A percentile compares a stretch with the other conserved stretches of the same genome.
Evolutionary conservation across 2,329 filamentous ascomycete genomes (phyloP).

Genomic region (Sporothrix euskadiensis): DNA sequence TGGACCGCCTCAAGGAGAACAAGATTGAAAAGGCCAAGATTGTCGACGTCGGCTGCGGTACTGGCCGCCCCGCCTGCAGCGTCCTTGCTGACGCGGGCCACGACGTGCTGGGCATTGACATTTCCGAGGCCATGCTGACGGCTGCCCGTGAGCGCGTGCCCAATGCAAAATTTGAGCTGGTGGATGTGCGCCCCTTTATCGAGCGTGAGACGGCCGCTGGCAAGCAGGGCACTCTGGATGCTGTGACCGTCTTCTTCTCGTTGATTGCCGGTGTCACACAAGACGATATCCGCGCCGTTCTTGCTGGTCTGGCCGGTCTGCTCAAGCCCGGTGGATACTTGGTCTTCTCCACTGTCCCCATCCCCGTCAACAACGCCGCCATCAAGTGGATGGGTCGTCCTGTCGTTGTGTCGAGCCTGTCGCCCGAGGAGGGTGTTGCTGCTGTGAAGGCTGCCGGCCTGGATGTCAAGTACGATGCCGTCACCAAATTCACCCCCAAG

Average conservation of each 20-base stretch:
- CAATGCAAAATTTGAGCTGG: constrained; percentile 34
- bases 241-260: constrained; percentile 36
- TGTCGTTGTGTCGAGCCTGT: constrained; percentile 35
- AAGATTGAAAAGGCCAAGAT: constrained; percentile 26
- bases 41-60: constrained; percentile 39
- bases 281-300: constrained; percentile 34
- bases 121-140: constrained; percentile 36
- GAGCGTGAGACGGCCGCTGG: constrained; percentile 21
- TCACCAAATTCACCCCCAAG: constrained; percentile 33
- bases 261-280: constrained; percentile 37
- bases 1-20: constrained; percentile 31
- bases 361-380: constrained; percentile 33
- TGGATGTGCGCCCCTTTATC: constrained; percentile 35
- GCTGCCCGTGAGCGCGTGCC: constrained; percentile 35
- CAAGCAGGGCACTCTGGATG: constrained; percentile 31
- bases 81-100: constrained; percentile 37
- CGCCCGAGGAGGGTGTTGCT: constrained; percentile 32
- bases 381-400: constrained; percentile 37
- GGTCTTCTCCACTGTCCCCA: constrained; percentile 44
- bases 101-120: constrained; percentile 38
- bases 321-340: constrained; percentile 42
- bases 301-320: constrained; percentile 36
- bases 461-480: constrained; percentile 28
- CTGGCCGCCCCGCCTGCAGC: constrained; percentile 36
- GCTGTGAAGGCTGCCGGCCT: constrained; percentile 34